Conservation (phyloP, 2,329 filamentous ascomycete species). For the Penicillium sclerotigenum region DNA sequence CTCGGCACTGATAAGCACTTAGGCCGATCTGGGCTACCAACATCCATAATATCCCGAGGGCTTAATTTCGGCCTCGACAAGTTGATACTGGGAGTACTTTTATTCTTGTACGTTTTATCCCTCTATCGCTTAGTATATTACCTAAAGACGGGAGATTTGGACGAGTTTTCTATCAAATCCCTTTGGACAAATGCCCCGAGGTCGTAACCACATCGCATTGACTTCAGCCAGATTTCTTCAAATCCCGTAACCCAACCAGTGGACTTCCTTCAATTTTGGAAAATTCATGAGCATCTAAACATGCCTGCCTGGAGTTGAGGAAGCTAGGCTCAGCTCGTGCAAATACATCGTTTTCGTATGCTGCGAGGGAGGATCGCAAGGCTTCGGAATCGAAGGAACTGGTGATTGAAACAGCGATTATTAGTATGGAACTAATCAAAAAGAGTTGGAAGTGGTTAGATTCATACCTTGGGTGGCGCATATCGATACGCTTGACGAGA, state of each 20-base stretch:
- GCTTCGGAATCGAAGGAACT: slow-evolving; percentile 12
- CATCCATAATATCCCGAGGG: background rate
- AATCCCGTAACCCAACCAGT: slow-evolving; percentile 37
- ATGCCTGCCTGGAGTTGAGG: slow-evolving; percentile 52
- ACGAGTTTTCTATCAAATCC: background rate
- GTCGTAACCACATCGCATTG: background rate
- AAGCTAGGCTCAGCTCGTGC: slow-evolving; percentile 48
- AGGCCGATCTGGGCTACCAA: background rate
- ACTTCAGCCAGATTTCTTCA: background rate
- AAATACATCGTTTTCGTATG: slow-evolving; percentile 49
- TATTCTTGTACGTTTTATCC: too few species aligned
- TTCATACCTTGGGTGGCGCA: slow-evolving; percentile 13
- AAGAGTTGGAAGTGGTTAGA: background rate
- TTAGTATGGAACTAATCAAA: background rate
- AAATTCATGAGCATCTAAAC: slow-evolving; percentile 55
- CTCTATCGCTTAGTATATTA: background rate
- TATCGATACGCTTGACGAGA: slow-evolving; percentile 37
- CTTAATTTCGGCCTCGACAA: background rate
- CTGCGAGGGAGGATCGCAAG: slow-evolving; percentile 15
- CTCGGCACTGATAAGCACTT: slow-evolving; percentile 3
- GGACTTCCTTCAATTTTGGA: slow-evolving; percentile 42
- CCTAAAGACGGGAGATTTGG: background rate
- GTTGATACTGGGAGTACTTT: background rate
- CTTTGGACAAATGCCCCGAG: background rate
- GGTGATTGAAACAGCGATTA: background rate